phyloP scores from a whole-genome alignment of 495 filamentous ascomycete genomes.

The Xylaria telfairii region DNA sequence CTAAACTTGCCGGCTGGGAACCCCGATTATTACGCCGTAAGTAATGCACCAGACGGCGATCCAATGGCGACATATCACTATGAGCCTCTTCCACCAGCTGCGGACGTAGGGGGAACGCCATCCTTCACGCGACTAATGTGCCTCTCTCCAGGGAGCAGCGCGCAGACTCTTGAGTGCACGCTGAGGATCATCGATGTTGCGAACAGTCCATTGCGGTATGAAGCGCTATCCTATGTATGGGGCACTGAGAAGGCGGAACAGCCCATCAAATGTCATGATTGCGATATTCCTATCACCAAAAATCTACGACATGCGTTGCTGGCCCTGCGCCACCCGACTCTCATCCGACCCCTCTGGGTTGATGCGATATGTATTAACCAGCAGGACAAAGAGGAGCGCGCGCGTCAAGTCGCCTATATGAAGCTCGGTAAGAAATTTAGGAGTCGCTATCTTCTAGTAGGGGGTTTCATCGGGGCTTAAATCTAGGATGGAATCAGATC shows the following conservation, averaged over 20 bases:
- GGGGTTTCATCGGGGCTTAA: background rate
- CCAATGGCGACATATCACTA: slow-evolving; percentile 22
- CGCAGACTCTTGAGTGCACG: slow-evolving; percentile 21
- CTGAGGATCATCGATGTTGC: slow-evolving; percentile 22
- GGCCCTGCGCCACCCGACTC: slow-evolving; percentile 15
- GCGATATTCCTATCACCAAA: slow-evolving; percentile 13
- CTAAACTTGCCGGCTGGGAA: background rate
- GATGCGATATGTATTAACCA: slow-evolving; percentile 11
- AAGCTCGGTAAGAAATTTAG: slow-evolving; percentile 3
- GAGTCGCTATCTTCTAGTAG: background rate
- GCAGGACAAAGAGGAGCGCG: slow-evolving; percentile 7
- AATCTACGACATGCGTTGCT: slow-evolving; percentile 20
- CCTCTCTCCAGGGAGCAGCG: slow-evolving; percentile 23
- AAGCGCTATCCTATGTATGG: slow-evolving; percentile 33
- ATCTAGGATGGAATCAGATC: background rate
- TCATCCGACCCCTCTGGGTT: slow-evolving; percentile 1
- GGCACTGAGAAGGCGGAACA: slow-evolving; percentile 17
- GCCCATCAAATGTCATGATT: slow-evolving; percentile 10
- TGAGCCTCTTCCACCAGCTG: slow-evolving; percentile 15
- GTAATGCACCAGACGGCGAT: background rate
- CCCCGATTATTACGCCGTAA: no score
- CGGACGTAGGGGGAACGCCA: background rate
- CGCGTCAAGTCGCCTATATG: slow-evolving; percentile 17
- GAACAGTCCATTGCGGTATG: slow-evolving; percentile 22
- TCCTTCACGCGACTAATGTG: slow-evolving; percentile 21